phyloP scores from a whole-genome alignment of 2,329 filamentous ascomycete genomes.

The Shiraia sp. region DNA sequence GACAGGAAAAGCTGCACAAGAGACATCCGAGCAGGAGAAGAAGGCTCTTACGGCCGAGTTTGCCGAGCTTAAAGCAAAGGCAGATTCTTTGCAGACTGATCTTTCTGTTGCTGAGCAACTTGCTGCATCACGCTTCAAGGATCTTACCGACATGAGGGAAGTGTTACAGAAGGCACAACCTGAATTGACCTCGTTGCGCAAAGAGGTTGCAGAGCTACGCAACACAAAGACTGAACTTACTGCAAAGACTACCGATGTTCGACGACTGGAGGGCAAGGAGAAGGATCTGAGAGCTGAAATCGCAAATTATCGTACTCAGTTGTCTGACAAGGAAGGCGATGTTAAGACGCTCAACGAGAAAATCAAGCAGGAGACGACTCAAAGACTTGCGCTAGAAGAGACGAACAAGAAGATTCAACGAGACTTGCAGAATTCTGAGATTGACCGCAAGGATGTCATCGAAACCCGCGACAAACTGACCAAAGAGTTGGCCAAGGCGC shows the following conservation, averaged over 20 bases:
- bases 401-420: constrained; percentile 73
- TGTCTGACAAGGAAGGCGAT: constrained; percentile 75
- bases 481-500: constrained; percentile 70
- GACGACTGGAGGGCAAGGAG: constrained; percentile 78
- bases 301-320: constrained; percentile 67
- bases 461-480: constrained; percentile 72
- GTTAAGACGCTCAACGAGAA: constrained; percentile 78
- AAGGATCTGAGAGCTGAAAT: constrained; percentile 80
- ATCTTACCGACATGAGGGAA: constrained; percentile 78
- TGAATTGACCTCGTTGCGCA: constrained; percentile 77
- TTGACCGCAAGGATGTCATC: constrained; percentile 76
- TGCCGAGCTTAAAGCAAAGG: constrained; percentile 72
- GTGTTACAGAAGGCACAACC: constrained; percentile 83
- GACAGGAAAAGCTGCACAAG: constrained; percentile 51
- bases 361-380: constrained; percentile 72
- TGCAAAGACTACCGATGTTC: constrained; percentile 65
- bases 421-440: constrained; percentile 76
- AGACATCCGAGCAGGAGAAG: constrained; percentile 56
- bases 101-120: constrained; percentile 84
- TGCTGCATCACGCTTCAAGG: constrained; percentile 84
- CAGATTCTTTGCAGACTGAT: constrained; percentile 75
- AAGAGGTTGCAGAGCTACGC: constrained; percentile 76
- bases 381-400: constrained; percentile 76
- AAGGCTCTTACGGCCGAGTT: constrained; percentile 66
- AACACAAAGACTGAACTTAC: constrained; percentile 74